Evolutionary conservation across 2,329 filamentous ascomycete genomes (phyloP).

Genomic region (Curvularia eragrostidis): DNA sequence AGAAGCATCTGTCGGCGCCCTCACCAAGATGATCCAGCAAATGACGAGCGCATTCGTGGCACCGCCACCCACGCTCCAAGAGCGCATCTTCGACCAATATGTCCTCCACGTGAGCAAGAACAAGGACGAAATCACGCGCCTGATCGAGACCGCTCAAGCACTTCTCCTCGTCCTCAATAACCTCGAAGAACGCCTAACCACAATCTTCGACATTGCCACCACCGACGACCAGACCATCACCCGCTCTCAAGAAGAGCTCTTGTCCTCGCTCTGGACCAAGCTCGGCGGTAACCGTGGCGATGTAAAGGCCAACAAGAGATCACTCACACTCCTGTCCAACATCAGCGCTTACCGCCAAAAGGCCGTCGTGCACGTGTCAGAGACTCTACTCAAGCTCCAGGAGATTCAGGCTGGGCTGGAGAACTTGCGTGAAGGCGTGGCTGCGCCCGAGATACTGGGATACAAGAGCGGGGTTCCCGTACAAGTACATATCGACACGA

Average conservation of each 20-base stretch:
- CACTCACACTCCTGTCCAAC: constrained; percentile 68
- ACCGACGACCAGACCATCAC: constrained; percentile 67
- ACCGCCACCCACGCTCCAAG: constrained; percentile 31
- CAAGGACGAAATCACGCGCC: constrained; percentile 69
- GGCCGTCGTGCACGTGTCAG: constrained; percentile 72
- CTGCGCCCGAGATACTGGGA: constrained; percentile 67
- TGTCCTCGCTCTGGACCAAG: constrained; percentile 75
- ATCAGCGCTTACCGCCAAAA: constrained; percentile 70
- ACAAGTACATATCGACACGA: constrained; percentile 76
- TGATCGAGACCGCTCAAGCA: constrained; percentile 74
- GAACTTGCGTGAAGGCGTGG: constrained; percentile 74
- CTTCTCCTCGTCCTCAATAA: constrained; percentile 70
- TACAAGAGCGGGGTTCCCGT: constrained; percentile 66
- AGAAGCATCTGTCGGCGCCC: constrained; percentile 48
- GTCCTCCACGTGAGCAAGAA: constrained; percentile 73
- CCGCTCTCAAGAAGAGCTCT: constrained; percentile 67
- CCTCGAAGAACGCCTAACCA: constrained; percentile 71
- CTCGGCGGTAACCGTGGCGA: constrained; percentile 71
- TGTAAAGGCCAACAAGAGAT: constrained; percentile 66
- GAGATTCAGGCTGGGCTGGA: constrained; percentile 74
- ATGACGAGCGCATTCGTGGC: constrained; percentile 65
- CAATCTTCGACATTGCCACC: constrained; percentile 73
- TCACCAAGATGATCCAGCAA: constrained; percentile 55
- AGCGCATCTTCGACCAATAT: constrained; percentile 75
- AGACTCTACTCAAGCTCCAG: constrained; percentile 74